Evolutionary conservation across 139 green algal species (phyloP).

Genomic region (Dunaliella sp.): DNA sequence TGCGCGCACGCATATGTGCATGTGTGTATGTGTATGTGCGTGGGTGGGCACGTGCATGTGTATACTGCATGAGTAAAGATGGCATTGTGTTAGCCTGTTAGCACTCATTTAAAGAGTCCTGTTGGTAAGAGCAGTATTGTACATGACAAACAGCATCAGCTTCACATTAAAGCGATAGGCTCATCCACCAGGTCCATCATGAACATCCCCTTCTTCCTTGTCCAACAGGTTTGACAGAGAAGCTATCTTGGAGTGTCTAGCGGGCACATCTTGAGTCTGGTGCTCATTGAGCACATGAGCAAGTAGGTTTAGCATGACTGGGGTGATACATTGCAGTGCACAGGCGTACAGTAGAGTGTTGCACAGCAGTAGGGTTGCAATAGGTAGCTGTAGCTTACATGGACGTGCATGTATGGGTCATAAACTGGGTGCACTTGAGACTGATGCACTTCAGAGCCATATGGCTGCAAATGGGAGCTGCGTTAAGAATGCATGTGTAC

Average conservation of each 20-base stretch:
- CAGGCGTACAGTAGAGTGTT: too few species aligned
- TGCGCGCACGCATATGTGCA: background rate
- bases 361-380: too few species aligned
- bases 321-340: too few species aligned
- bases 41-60: background rate
- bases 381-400: too few species aligned
- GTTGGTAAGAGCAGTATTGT: background rate
- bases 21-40: background rate
- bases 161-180: background rate
- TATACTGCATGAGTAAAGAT: background rate
- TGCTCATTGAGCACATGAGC: too few species aligned
- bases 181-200: background rate
- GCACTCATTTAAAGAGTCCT: background rate
- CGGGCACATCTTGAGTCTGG: too few species aligned
- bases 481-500: too few species aligned
- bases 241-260: constrained; percentile 7
- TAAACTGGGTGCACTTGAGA: too few species aligned
- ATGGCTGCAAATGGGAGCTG: too few species aligned
- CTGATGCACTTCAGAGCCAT: too few species aligned
- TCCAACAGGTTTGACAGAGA: background rate
- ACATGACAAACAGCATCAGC: background rate
- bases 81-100: background rate
- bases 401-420: too few species aligned
- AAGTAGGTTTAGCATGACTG: too few species aligned
- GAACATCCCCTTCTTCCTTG: background rate